A percentile compares a stretch with the other conserved stretches of the same genome.
phyloP scores from a whole-genome alignment of 2,329 filamentous ascomycete species.

The Davidsoniella neocaledoniae region DNA sequence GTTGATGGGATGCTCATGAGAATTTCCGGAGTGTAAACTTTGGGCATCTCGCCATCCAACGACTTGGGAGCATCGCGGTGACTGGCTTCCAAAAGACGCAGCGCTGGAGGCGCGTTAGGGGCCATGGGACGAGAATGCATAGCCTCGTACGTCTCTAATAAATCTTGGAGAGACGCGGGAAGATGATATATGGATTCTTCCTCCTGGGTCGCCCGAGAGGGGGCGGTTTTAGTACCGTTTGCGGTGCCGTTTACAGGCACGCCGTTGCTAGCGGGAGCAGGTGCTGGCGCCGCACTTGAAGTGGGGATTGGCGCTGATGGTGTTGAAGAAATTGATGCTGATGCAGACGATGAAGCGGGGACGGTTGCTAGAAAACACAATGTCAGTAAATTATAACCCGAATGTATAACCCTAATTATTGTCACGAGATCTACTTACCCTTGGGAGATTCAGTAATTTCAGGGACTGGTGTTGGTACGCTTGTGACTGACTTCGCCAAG shows the following conservation, averaged over 20 bases:
- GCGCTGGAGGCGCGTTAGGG: conserved; percentile 45
- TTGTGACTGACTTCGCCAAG: conserved; percentile 21
- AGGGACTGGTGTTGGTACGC: conserved; percentile 22
- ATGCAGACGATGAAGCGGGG: conserved; percentile 5
- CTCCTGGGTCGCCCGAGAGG: conserved; percentile 20
- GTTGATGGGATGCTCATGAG: conserved; percentile 57
- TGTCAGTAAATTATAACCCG: conserved; percentile 13
- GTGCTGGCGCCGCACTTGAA: neutral
- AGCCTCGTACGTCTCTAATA: conserved; percentile 79
- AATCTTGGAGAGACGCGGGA: conserved; percentile 71
- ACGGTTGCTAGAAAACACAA: neutral
- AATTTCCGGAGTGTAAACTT: conserved; percentile 69
- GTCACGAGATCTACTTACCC: conserved; percentile 21
- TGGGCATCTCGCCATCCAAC: conserved; percentile 63
- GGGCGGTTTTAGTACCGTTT: conserved; percentile 27
- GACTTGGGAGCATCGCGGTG: conserved; percentile 58
- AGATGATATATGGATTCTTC: conserved; percentile 87
- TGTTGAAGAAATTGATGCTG: neutral
- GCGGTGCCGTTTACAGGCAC: conserved; percentile 33
- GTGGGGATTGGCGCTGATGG: neutral
- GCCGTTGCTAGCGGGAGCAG: conserved; percentile 13
- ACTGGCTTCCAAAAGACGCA: conserved; percentile 60
- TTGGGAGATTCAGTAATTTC: conserved; percentile 29
- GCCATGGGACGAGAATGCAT: conserved; percentile 54
- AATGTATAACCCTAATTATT: conserved; percentile 7